A percentile compares a stretch with the other conserved stretches of the same genome.
These are phyloP conservation scores for Clonostachys rhizophaga DNA, from an alignment of 2,329 filamentous ascomycete species.

Conservation along the genomic window DNA sequence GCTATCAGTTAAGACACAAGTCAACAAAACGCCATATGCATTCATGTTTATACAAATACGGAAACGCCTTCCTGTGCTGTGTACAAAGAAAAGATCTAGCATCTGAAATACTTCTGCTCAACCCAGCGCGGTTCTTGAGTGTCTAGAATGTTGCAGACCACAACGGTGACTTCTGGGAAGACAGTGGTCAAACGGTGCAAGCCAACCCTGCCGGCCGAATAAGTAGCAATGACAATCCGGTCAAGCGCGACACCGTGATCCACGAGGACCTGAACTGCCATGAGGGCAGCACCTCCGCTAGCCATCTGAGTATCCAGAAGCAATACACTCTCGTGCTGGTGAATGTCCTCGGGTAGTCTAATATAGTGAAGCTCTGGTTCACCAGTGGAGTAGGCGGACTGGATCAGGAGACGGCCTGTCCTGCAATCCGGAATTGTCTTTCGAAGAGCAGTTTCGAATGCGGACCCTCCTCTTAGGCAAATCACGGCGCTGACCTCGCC, in stretches of 20 bases:
- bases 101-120: slow-evolving; percentile 86
- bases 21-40: no score
- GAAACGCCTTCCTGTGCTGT: no score
- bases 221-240: slow-evolving; percentile 88
- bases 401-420: slow-evolving; percentile 84
- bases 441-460: slow-evolving; percentile 81
- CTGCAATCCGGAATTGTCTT: slow-evolving; percentile 90
- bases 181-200: slow-evolving; percentile 82
- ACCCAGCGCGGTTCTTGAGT: slow-evolving; percentile 87
- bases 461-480: slow-evolving; percentile 82
- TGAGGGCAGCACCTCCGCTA: slow-evolving; percentile 77
- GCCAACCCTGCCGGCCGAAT: slow-evolving; percentile 80
- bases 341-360: slow-evolving; percentile 71
- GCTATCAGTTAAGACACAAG: no score
- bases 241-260: slow-evolving; percentile 87
- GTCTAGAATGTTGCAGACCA: slow-evolving; percentile 76
- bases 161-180: slow-evolving; percentile 81
- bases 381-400: slow-evolving; percentile 78
- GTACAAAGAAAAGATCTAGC: slow-evolving; percentile 35
- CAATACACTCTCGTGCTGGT: slow-evolving; percentile 73
- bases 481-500: slow-evolving; percentile 83
- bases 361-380: slow-evolving; percentile 93
- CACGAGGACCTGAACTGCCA: slow-evolving; percentile 93
- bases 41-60: background rate
- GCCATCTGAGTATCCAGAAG: slow-evolving; percentile 94